phyloP scores from a whole-genome alignment of 352 stramenopile species.

The Albugo candida region DNA sequence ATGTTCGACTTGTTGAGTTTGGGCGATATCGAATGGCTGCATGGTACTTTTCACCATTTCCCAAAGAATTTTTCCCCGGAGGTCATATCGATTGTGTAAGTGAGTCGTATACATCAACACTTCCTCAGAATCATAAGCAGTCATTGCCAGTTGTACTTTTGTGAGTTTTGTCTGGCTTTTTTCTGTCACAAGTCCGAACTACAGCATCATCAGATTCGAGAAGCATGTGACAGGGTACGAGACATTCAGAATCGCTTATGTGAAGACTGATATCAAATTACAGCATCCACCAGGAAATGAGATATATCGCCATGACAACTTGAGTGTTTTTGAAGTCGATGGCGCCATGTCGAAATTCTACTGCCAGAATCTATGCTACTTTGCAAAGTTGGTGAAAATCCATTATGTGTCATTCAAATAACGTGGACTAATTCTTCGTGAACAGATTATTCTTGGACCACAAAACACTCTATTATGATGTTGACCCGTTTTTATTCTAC shows the following conservation, averaged over 20 bases:
- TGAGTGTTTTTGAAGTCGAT: constrained; percentile 95
- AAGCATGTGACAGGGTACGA: constrained; percentile 38
- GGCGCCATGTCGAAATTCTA: constrained; percentile 93
- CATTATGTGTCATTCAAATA: neutral
- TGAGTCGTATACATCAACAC: neutral
- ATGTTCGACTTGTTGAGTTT: constrained; percentile 91
- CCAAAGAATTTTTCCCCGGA: constrained; percentile 87
- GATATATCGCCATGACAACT: constrained; percentile 88
- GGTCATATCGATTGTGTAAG: constrained; percentile 67
- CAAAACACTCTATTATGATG: constrained; percentile 99
- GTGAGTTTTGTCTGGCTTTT: constrained; percentile 79
- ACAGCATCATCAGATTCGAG: constrained; percentile 36
- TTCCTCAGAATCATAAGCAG: neutral
- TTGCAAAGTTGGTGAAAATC: constrained; percentile 77
- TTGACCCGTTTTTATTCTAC: constrained; percentile 99
- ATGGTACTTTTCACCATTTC: constrained; percentile 96
- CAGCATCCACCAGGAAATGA: constrained; percentile 65
- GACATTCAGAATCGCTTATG: neutral
- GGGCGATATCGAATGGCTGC: constrained; percentile 86
- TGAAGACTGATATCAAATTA: neutral
- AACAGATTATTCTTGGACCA: constrained; percentile 94
- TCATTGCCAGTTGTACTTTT: constrained; percentile 65
- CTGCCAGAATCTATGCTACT: constrained; percentile 97
- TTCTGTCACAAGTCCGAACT: constrained; percentile 64
- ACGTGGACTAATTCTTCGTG: neutral